phyloP scores from a whole-genome alignment of 768 basidiomycete genomes.

The Podaxis mareebaensis region DNA sequence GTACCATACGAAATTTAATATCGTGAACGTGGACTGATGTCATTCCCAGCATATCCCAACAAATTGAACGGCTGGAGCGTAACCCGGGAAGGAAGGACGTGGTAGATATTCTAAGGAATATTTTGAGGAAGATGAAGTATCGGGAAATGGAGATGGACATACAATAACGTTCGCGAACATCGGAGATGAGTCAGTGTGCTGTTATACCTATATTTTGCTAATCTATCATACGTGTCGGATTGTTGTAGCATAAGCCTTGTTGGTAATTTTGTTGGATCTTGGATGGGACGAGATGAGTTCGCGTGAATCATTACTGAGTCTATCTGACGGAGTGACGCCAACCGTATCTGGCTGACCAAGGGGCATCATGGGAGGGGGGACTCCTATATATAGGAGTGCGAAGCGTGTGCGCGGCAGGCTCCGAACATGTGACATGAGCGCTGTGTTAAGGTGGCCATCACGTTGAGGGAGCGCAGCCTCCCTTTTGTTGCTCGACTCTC shows the following conservation, averaged over 20 bases:
- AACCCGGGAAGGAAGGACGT: conserved; percentile 19
- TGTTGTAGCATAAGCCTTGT: neutral
- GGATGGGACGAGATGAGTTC: neutral
- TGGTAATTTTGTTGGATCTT: neutral
- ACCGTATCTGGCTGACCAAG: neutral
- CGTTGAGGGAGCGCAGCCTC: neutral
- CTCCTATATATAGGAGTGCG: neutral
- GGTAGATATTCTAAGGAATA: conserved; percentile 22
- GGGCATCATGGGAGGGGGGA: neutral
- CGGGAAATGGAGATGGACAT: conserved; percentile 17
- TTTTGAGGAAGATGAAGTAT: conserved; percentile 25
- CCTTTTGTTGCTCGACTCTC: neutral
- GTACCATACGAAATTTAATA: neutral
- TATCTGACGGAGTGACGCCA: neutral
- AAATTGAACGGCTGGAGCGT: conserved; percentile 26
- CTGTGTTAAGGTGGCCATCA: conserved; percentile 1
- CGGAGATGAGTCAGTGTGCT: neutral
- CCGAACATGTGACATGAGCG: neutral
- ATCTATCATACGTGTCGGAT: neutral
- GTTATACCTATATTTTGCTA: neutral
- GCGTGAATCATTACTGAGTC: conserved; percentile 4
- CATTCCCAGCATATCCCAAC: conserved; percentile 22
- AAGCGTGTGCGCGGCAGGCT: neutral
- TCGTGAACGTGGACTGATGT: conserved; percentile 20
- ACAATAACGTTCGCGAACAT: neutral